Evolutionary conservation across 2,329 filamentous ascomycete genomes (phyloP).

Genomic region (Knoxdaviesia proteae): DNA sequence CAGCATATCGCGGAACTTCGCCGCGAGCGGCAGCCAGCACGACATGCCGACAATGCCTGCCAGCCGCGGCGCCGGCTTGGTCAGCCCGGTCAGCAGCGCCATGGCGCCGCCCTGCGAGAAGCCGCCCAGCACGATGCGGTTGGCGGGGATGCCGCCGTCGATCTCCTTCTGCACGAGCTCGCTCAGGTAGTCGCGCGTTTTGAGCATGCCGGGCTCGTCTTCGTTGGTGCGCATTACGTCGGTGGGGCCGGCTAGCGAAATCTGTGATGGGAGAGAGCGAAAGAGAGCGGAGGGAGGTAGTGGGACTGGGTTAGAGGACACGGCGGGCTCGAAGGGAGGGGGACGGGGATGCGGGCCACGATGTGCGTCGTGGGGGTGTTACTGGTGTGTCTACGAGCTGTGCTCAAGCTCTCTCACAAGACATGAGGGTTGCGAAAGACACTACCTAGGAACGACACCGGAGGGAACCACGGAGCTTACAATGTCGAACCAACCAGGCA

Average conservation of each 20-base stretch:
- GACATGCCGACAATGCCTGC: constrained; percentile 79
- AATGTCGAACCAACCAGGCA: constrained; percentile 83
- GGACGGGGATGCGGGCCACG: too few species aligned
- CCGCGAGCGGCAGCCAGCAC: constrained; percentile 51
- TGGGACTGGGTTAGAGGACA: too few species aligned
- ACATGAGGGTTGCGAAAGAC: too few species aligned
- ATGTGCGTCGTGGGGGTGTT: too few species aligned
- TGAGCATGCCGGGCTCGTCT: constrained; percentile 54
- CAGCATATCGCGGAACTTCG: constrained; percentile 21
- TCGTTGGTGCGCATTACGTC: constrained; percentile 14
- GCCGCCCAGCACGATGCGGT: constrained; percentile 69
- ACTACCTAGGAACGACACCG: too few species aligned
- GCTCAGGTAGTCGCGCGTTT: constrained; percentile 57
- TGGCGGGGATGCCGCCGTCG: constrained; percentile 56
- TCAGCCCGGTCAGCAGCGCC: constrained; percentile 62
- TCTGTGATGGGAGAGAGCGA: too few species aligned
- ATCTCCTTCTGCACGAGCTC: constrained; percentile 63
- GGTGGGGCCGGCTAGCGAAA: too few species aligned
- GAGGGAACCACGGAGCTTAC: constrained; percentile 17
- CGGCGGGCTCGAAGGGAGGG: too few species aligned
- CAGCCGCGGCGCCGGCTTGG: constrained; percentile 45
- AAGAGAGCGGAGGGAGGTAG: too few species aligned
- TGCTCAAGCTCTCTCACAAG: too few species aligned
- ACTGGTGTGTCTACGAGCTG: too few species aligned
- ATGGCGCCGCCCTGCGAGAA: constrained; percentile 82